Evolutionary conservation across 2,329 filamentous ascomycete genomes (phyloP).

Genomic region (Domatiomyces globalis): DNA sequence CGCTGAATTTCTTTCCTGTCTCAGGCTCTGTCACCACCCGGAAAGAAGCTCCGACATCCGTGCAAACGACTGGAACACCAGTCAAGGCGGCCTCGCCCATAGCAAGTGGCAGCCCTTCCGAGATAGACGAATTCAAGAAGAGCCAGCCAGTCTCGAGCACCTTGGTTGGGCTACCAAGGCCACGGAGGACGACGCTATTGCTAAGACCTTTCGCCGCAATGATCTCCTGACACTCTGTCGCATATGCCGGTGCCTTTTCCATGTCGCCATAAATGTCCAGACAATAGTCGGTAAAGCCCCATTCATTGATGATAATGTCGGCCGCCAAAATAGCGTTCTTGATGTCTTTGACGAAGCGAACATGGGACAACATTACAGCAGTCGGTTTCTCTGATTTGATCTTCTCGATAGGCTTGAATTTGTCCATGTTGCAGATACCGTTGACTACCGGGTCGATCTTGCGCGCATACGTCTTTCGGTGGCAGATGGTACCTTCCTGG

Average conservation of each 20-base stretch:
- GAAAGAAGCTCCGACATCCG: conserved; percentile 29
- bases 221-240: conserved; percentile 44
- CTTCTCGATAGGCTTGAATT: conserved; percentile 45
- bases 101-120: conserved; percentile 32
- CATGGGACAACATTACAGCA: conserved; percentile 51
- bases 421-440: conserved; percentile 50
- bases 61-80: conserved; percentile 32
- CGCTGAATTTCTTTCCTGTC: conserved; percentile 40
- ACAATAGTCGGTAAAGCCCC: conserved; percentile 50
- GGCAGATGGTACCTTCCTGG: conserved; percentile 41
- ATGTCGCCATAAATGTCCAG: conserved; percentile 50
- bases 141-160: conserved; percentile 44
- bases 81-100: conserved; percentile 34
- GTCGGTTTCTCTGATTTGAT: conserved; percentile 46
- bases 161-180: conserved; percentile 42
- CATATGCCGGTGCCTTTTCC: conserved; percentile 48
- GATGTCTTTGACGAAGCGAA: conserved; percentile 44
- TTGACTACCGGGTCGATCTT: conserved; percentile 54
- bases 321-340: conserved; percentile 50
- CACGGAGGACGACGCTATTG: conserved; percentile 37
- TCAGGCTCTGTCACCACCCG: conserved; percentile 30
- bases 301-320: conserved; percentile 51
- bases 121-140: conserved; percentile 36
- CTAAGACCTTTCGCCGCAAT: conserved; percentile 42
- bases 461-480: conserved; percentile 42